phyloP scores from a whole-genome alignment of 2,329 filamentous ascomycete species.

The Hypomyces perniciosus region DNA sequence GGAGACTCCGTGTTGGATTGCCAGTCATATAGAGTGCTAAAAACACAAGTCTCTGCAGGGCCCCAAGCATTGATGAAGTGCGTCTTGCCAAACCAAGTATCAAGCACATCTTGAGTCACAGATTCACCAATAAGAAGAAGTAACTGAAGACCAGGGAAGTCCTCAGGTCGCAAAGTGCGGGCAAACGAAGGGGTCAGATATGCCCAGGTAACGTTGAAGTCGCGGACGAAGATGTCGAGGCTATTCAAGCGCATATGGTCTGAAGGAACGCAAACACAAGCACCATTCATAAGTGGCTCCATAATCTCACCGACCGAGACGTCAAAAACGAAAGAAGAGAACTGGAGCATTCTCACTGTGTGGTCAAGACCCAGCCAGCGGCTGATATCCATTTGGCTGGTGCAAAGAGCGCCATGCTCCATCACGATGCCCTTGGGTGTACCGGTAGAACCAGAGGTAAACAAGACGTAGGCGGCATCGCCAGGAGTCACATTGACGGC shows the following conservation, averaged over 20 bases:
- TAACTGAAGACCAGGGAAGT: conserved; percentile 6
- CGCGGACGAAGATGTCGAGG: conserved; percentile 7
- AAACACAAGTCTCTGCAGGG: conserved; percentile 14
- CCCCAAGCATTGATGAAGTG: conserved; percentile 16
- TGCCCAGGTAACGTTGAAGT: conserved; percentile 8
- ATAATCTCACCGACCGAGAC: conserved; percentile 9
- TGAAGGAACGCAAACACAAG: conserved; percentile 6
- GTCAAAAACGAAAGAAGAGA: conserved; percentile 12
- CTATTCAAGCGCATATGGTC: conserved; percentile 11
- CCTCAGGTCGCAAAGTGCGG: background rate
- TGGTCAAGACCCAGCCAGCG: background rate
- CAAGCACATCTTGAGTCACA: conserved; percentile 4
- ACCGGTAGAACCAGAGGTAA: conserved; percentile 9
- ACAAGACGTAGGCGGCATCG: conserved; percentile 2
- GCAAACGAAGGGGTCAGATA: conserved; percentile 9
- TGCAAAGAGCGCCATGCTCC: conserved; percentile 7
- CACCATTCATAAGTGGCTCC: conserved; percentile 5
- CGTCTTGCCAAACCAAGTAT: conserved; percentile 9
- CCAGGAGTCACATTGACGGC: background rate
- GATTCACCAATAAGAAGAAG: conserved; percentile 12
- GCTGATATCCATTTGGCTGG: background rate
- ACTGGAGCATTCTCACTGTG: conserved; percentile 3
- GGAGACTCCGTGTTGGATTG: conserved; percentile 4
- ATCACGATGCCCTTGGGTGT: conserved; percentile 5
- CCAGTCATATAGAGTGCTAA: conserved; percentile 3